Evolutionary conservation across 2,329 filamentous ascomycete genomes (phyloP).

Genomic region (Neonectria neomacrospora): DNA sequence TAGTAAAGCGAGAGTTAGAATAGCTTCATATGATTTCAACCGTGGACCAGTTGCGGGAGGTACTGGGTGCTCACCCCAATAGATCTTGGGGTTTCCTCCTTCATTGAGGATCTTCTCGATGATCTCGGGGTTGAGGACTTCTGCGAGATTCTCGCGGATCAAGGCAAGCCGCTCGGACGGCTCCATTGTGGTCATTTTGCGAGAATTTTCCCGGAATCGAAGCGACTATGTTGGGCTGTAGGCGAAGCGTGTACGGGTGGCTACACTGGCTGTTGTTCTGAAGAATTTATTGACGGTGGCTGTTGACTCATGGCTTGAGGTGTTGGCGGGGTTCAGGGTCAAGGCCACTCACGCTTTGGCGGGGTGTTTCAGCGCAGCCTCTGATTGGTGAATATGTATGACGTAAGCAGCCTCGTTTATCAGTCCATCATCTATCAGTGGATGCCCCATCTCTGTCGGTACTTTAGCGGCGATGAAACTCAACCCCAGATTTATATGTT

Average conservation of each 20-base stretch:
- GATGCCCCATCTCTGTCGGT: background rate
- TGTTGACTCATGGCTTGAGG: slow-evolving; percentile 21
- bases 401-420: slow-evolving; percentile 23
- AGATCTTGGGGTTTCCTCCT: slow-evolving; percentile 79
- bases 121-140: slow-evolving; percentile 86
- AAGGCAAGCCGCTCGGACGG: slow-evolving; percentile 72
- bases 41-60: background rate
- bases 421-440: slow-evolving; percentile 12
- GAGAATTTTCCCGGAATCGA: background rate
- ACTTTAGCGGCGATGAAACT: background rate
- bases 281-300: slow-evolving; percentile 4
- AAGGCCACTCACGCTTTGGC: slow-evolving; percentile 18
- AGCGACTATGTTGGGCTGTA: background rate
- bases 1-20: slow-evolving; percentile 42
- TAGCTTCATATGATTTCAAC: background rate
- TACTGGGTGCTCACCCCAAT: slow-evolving; percentile 72
- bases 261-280: slow-evolving; percentile 8
- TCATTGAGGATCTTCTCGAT: slow-evolving; percentile 78
- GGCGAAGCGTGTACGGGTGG: background rate
- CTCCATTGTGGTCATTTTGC: slow-evolving; percentile 20
- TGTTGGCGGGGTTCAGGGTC: slow-evolving; percentile 26
- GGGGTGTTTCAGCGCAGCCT: slow-evolving; percentile 4
- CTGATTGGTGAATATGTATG: slow-evolving; percentile 4
- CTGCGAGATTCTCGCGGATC: slow-evolving; percentile 83
- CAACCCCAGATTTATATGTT: too few species aligned